Evolutionary conservation across 768 basidiomycete genomes (phyloP), one percentile per base, ranked within the genome.

Genomic region (Rickenella mellea): DNA sequence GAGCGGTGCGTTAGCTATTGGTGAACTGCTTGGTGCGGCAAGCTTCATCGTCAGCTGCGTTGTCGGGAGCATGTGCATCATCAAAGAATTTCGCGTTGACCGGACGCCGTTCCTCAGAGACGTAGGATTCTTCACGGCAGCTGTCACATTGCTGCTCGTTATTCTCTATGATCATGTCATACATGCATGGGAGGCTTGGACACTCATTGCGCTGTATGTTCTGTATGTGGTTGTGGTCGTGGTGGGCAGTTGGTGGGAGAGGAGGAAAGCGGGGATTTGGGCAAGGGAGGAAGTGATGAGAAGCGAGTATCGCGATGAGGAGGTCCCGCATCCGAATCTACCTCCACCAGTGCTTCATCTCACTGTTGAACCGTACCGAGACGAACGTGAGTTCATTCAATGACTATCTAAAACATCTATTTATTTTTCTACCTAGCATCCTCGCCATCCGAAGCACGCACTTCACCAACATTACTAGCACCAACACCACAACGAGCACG

Each of bases 11-110:
- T 64, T 99, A 42, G 96, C 96, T 1, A 78, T 99, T 41, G 96
- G 96, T 17, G 96, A 99, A 58, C 71, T 99, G 6, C 68, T 99
- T 10, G 96, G 96, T 5, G 94, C 94, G 2, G 93, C 94, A 0
- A 75, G 88, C 2, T 99, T 99, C 67, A 93, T 99, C 60, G 81
- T 89, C 17, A 90, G 90, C 2, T 90, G 92, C 53, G 96, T 99
- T 19, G 94, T 90, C 10, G 96, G 96, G 6, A 83, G 86, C n/a
- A 94, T 99, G 83, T 92, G 89, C 51, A 80, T 98, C 60, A 91
- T 98, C 62, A 86, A 84, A 44, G 93, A 94, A 0, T 99, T 99
- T 64, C 74, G 77, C 50, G 91, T 98, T 22, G 68, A 82, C 26
- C 77, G 69, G 0, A 66, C 69, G 14, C 82, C 87, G 0, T 99